These are phyloP conservation scores for Didymella sp. DNA, from an alignment of 2,329 filamentous ascomycete species.

Conservation along the genomic window DNA sequence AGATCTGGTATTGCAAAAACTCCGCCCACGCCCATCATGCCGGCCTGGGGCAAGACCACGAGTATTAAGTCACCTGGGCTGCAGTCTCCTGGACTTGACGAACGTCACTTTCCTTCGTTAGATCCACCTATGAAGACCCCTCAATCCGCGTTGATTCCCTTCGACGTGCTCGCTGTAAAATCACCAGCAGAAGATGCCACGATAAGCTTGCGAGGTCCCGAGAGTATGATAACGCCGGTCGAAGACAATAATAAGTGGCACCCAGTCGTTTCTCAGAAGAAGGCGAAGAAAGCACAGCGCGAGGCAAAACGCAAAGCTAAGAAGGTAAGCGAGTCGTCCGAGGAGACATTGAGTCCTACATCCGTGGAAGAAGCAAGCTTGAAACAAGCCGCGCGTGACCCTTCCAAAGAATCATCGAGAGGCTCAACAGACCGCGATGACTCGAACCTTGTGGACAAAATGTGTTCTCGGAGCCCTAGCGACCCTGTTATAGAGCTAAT, in stretches of 20 bases:
- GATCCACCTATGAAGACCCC: not conserved
- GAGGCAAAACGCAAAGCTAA: constrained; percentile 33
- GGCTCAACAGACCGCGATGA: not conserved
- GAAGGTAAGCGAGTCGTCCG: constrained; percentile 13
- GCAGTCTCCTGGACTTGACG: not conserved
- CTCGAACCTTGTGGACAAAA: not conserved
- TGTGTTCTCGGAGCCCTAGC: not conserved
- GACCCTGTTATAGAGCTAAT: not conserved
- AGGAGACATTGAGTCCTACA: not conserved
- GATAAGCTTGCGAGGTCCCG: not conserved
- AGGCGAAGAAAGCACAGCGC: constrained; percentile 32
- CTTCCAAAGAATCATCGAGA: not conserved
- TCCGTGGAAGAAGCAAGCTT: not conserved
- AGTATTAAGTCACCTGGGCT: no score
- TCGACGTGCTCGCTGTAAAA: not conserved
- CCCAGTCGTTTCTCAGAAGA: constrained; percentile 30
- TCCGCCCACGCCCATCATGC: not conserved
- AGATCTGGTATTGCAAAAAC: not conserved
- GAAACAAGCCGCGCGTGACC: not conserved
- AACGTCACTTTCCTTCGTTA: not conserved
- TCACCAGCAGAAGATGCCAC: not conserved
- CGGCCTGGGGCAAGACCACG: not conserved
- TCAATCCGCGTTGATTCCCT: not conserved
- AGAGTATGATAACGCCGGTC: not conserved
- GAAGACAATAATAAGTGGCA: not conserved